Evolutionary conservation across 1,139 yeast genomes (phyloP).

Genomic region (Lodderomyces theae): DNA sequence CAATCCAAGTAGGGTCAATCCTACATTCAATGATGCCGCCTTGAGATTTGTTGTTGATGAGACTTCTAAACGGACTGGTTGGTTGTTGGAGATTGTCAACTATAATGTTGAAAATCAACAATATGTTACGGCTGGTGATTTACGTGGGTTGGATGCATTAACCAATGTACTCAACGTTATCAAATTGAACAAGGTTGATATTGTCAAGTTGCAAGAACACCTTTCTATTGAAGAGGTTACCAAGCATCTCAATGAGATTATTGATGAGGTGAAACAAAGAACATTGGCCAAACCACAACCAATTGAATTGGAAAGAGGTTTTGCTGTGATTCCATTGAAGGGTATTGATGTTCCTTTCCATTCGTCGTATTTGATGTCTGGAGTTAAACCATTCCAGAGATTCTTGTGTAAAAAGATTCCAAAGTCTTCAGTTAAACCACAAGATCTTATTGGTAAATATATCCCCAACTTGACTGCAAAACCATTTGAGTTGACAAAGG

Average conservation of each 20-base stretch:
- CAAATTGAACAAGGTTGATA: conserved; percentile 90
- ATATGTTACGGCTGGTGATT: conserved; percentile 97
- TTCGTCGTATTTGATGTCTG: conserved; percentile 93
- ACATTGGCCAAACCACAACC: conserved; percentile 91
- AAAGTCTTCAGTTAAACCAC: conserved; percentile 91
- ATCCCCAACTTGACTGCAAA: conserved; percentile 98
- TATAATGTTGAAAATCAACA: conserved; percentile 98
- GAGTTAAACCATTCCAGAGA: conserved; percentile 98
- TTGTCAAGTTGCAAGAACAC: conserved; percentile 79
- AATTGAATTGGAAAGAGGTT: conserved; percentile 94
- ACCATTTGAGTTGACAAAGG: conserved; percentile 94
- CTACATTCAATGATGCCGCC: conserved; percentile 90
- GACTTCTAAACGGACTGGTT: conserved; percentile 74
- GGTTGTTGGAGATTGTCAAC: conserved; percentile 98
- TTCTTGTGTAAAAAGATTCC: conserved; percentile 95
- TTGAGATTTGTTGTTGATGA: conserved; percentile 92
- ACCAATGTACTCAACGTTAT: conserved; percentile 90
- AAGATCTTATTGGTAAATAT: conserved; percentile 88
- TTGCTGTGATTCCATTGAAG: conserved; percentile 95
- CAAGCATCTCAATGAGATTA: conserved; percentile 82
- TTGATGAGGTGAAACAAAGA: conserved; percentile 77
- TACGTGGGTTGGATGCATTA: conserved; percentile 89
- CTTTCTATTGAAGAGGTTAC: conserved; percentile 85
- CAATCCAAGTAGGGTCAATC: conserved; percentile 88
- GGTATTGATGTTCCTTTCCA: conserved; percentile 99